Conservation (phyloP, 306 rosid species). For the Herpetospermum pedunculosum region DNA sequence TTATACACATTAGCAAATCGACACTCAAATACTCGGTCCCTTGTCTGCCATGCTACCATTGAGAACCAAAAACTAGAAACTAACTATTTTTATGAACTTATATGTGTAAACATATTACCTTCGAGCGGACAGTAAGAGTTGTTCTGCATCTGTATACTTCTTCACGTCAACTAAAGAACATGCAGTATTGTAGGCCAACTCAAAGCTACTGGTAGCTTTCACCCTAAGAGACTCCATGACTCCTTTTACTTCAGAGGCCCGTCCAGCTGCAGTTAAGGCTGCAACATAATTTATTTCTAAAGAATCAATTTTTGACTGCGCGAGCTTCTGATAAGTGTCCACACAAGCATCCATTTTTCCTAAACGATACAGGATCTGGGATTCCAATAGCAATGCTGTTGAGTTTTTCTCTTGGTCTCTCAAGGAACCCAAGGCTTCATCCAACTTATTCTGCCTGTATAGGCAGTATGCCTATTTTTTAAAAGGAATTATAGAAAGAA, state of each 20-base stretch:
- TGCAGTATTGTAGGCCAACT: slow-evolving; percentile 86
- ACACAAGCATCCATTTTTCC: slow-evolving; percentile 84
- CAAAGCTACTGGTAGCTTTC: slow-evolving; percentile 82
- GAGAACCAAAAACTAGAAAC: background rate
- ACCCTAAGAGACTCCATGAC: slow-evolving; percentile 56
- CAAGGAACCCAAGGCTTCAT: slow-evolving; percentile 68
- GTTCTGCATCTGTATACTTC: slow-evolving; percentile 77
- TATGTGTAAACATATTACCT: slow-evolving; percentile 38
- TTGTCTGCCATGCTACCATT: background rate
- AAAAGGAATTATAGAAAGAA: slow-evolving; percentile 12
- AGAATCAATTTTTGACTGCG: slow-evolving; percentile 61
- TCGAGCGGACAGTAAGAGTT: slow-evolving; percentile 67
- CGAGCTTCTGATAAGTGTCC: slow-evolving; percentile 83
- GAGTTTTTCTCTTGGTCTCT: slow-evolving; percentile 45
- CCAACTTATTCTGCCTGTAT: slow-evolving; percentile 83
- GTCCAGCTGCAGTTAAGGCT: slow-evolving; percentile 67
- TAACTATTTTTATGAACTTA: background rate
- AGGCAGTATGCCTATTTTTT: slow-evolving; percentile 79
- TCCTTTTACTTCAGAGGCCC: slow-evolving; percentile 75
- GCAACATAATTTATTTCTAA: slow-evolving; percentile 81
- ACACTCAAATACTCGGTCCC: background rate
- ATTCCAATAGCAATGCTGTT: slow-evolving; percentile 58
- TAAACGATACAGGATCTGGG: slow-evolving; percentile 81
- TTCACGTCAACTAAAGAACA: slow-evolving; percentile 68
- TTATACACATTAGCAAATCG: background rate